Percentiles rank a stretch among this genome's conserved stretches.
Conservation (phyloP, 164 flowering plant species). For the Umbilicus rupestris region DNA sequence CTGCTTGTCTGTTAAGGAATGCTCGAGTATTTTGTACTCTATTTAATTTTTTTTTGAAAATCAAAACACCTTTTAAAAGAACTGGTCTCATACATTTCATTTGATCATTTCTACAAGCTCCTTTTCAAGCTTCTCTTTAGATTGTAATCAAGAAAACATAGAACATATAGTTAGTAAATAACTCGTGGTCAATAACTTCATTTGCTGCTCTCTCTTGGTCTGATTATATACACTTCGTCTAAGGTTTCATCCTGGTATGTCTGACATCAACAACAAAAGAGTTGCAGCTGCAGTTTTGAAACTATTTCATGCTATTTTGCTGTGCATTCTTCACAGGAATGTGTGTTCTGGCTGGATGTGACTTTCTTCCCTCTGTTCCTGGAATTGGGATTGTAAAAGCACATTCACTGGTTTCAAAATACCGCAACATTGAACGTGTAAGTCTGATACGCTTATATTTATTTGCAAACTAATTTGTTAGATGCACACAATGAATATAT, state of each 20-base stretch:
- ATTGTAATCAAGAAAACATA: no score
- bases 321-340: constrained; percentile 40
- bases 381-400: constrained; percentile 75
- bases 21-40: not conserved
- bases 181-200: no score
- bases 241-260: no score
- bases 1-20: not conserved
- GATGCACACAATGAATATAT: not conserved
- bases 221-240: no score
- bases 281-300: not conserved
- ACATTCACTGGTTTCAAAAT: constrained; percentile 52
- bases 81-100: no score
- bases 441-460: constrained; percentile 13
- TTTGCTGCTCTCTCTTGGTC: no score
- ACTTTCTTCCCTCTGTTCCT: constrained; percentile 71
- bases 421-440: constrained; percentile 58
- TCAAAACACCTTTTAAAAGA: not conserved
- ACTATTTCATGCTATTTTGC: not conserved
- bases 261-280: no score
- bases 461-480: not conserved
- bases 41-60: no score
- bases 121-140: not conserved
- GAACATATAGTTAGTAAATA: no score
- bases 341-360: constrained; percentile 88
- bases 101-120: no score